Evolutionary conservation across 768 basidiomycete genomes (phyloP).

Genomic region (Coprinopsis marcescibilis): DNA sequence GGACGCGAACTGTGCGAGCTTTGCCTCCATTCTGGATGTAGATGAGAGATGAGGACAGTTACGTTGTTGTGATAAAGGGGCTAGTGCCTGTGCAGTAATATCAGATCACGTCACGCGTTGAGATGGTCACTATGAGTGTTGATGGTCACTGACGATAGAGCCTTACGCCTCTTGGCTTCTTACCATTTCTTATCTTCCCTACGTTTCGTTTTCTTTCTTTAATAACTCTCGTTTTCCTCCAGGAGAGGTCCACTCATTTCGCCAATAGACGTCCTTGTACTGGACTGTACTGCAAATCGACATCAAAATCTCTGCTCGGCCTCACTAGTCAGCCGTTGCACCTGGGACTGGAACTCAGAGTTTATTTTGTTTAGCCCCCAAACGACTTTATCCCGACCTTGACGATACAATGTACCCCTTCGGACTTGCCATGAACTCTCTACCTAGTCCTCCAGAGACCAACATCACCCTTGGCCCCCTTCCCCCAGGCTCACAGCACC

Average conservation of each 20-base stretch:
- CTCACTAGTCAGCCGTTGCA: not conserved
- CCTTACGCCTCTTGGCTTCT: not conserved
- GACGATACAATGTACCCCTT: not conserved
- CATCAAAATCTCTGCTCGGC: constrained; percentile 1
- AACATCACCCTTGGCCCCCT: constrained; percentile 13
- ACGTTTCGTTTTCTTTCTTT: constrained; percentile 9
- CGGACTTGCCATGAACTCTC: constrained; percentile 16
- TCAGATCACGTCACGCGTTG: not conserved
- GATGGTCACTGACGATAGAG: constrained; percentile 8
- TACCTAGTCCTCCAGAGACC: constrained; percentile 39
- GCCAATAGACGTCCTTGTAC: not conserved
- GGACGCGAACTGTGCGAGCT: constrained; percentile 53
- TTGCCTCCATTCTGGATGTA: constrained; percentile 51
- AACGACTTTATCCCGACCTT: not conserved
- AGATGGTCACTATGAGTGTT: not conserved
- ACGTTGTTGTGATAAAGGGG: constrained; percentile 6
- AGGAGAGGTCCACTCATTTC: constrained; percentile 8
- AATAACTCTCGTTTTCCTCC: not conserved
- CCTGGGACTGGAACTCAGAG: too few species aligned
- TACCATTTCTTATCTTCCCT: constrained; percentile 8
- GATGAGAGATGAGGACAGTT: constrained; percentile 6
- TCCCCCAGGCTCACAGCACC: constrained; percentile 8
- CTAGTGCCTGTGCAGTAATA: not conserved
- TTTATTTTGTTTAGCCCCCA: not conserved
- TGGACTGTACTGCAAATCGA: not conserved